Percentiles rank a stretch among this genome's conserved stretches.
Evolutionary conservation across 2,329 filamentous ascomycete species (phyloP).

Genomic region (Colletotrichum brevisporum): DNA sequence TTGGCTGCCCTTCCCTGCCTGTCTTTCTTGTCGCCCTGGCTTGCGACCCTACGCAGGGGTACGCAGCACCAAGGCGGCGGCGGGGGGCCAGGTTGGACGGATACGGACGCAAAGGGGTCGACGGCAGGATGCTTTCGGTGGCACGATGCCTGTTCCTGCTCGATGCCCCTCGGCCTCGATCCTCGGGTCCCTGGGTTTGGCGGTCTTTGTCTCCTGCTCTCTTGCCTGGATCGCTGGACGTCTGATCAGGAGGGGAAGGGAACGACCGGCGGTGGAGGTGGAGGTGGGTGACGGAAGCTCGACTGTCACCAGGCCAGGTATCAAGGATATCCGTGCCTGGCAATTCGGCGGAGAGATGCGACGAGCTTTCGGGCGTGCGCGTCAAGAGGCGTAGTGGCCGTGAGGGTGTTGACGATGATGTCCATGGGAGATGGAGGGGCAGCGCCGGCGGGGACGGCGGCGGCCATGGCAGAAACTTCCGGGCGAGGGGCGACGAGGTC

Average conservation of each 20-base stretch:
- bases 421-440: neutral
- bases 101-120: slow-evolving; percentile 30
- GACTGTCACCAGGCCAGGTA: slow-evolving; percentile 19
- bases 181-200: slow-evolving; percentile 8
- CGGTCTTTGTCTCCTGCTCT: neutral
- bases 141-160: slow-evolving; percentile 13
- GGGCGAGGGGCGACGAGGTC: neutral
- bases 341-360: slow-evolving; percentile 2
- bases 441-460: slow-evolving; percentile 5
- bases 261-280: slow-evolving; percentile 17
- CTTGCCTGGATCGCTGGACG: neutral
- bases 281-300: slow-evolving; percentile 25
- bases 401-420: neutral
- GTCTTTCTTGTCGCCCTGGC: slow-evolving; percentile 12
- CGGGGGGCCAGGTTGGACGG: slow-evolving; percentile 26
- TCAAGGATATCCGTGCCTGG: slow-evolving; percentile 34
- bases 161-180: neutral
- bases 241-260: neutral
- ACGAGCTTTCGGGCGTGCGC: slow-evolving; percentile 3
- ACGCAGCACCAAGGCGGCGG: neutral
- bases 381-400: slow-evolving; percentile 17
- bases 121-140: slow-evolving; percentile 36
- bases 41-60: slow-evolving; percentile 30
- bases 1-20: slow-evolving; percentile 12
- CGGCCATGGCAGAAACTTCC: slow-evolving; percentile 9